Evolutionary conservation across 768 basidiomycete genomes (phyloP), one percentile per base, ranked within the genome.

Genomic region (Tulasnella sp.): DNA sequence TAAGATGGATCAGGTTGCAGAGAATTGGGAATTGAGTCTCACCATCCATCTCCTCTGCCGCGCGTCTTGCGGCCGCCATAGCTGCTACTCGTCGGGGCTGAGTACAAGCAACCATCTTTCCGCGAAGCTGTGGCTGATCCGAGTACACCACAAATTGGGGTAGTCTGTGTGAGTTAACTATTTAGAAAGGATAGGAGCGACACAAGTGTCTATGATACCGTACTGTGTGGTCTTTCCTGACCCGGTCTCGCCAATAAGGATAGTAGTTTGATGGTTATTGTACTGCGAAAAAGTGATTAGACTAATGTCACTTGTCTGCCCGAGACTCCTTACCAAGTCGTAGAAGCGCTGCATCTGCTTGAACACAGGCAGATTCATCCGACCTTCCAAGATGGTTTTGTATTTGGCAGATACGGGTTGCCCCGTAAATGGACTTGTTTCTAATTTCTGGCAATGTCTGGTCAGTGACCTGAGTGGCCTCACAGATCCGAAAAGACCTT

Each of bases 311-410:
- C 39, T 75, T 69, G 29, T 62, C 52, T 75, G 62, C 39, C 19
- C 8, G 26, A 62, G 39, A 36, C 22, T 37, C 85, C 91, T 82
- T 81, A 93, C 92, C 82, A 95, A 90, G 75, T 90, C 85, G 77
- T 89, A 87, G 80, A 99, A 98, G 64, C 95, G 92, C 71, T 89
- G 86, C 95, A 98, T 96, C 80, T 96, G 92, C 2, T 88, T 81
- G 76, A 85, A 97, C 0, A 99, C 95, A 0, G 97, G 96, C 26
- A 99, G 83, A 78, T 92, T 91, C 83, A 89, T 94, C 72, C 96
- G 87, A 16, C 84, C 81, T 77, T 90, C 89, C 29, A 98, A 79
- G 72, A 98, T 95, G 81, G 91, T 94, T 80, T 83, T 87, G 83
- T 97, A 98, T 75, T 90, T 86, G 1, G 85, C 78, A 0, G 92